Evolutionary conservation across 208 protist species (phyloP).

Genomic region (Leishmania guyanensis): DNA sequence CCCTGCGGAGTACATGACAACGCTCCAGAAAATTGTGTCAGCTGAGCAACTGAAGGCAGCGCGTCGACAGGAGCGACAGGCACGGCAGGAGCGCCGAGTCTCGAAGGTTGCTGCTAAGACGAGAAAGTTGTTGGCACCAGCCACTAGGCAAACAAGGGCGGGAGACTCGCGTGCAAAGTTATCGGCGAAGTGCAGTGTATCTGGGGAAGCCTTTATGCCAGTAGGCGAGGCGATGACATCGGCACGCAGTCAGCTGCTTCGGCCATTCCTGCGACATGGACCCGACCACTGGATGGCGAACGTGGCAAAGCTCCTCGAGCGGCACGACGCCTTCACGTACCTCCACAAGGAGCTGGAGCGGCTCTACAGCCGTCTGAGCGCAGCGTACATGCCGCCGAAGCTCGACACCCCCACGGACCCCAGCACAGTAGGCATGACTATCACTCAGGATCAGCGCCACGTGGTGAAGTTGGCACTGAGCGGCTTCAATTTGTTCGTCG

Average conservation of each 20-base stretch:
- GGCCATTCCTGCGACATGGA: conserved; percentile 10
- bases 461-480: conserved; percentile 59
- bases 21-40: conserved; percentile 21
- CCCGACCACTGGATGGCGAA: conserved; percentile 45
- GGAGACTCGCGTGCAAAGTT: background rate
- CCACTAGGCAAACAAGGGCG: background rate
- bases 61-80: background rate
- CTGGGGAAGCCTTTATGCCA: background rate
- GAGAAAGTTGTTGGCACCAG: background rate
- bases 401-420: conserved; percentile 71
- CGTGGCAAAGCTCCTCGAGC: conserved; percentile 48
- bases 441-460: conserved; percentile 81
- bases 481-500: conserved; percentile 82
- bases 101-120: background rate
- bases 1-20: conserved; percentile 28
- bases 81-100: background rate
- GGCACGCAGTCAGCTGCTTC: conserved; percentile 20
- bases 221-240: conserved; percentile 9
- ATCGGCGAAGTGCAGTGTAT: background rate
- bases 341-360: conserved; percentile 48
- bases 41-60: conserved; percentile 1
- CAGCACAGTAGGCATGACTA: conserved; percentile 19
- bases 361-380: conserved; percentile 55
- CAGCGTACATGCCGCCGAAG: conserved; percentile 76
- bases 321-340: conserved; percentile 51